Evolutionary conservation across 1,139 yeast species (phyloP).

Genomic region (Candida sp.): DNA sequence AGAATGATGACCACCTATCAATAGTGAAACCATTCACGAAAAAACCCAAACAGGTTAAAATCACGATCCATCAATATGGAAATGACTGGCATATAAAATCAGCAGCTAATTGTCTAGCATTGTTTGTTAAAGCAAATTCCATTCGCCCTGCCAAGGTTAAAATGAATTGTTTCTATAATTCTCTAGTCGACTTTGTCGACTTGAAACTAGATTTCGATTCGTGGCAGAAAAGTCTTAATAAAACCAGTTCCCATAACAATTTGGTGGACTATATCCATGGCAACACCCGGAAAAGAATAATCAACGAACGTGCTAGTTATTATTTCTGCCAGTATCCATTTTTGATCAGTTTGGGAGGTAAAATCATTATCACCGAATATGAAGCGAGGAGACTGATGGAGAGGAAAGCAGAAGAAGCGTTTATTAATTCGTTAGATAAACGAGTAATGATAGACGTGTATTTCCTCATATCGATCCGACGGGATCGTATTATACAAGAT

Average conservation of each 20-base stretch:
- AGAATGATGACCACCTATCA: constrained; percentile 7
- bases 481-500: constrained; percentile 68
- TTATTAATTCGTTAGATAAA: constrained; percentile 67
- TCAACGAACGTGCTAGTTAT: constrained; percentile 28
- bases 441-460: constrained; percentile 62
- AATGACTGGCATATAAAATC: constrained; percentile 79
- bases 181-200: constrained; percentile 77
- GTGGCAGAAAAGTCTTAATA: constrained; percentile 55
- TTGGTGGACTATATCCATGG: constrained; percentile 50
- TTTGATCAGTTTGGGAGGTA: constrained; percentile 75
- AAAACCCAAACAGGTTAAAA: constrained; percentile 35
- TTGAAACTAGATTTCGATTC: constrained; percentile 75
- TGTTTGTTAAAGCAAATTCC: constrained; percentile 53
- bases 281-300: constrained; percentile 16
- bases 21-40: constrained; percentile 9
- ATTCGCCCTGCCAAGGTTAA: constrained; percentile 37
- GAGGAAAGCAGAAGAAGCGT: constrained; percentile 85
- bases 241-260: constrained; percentile 5
- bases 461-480: constrained; percentile 63
- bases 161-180: constrained; percentile 66
- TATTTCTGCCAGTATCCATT: constrained; percentile 85
- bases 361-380: constrained; percentile 75
- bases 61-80: constrained; percentile 62
- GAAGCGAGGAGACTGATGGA: constrained; percentile 86
- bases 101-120: constrained; percentile 56